Evolutionary conservation across 2,329 filamentous ascomycete genomes (phyloP), one percentile per base, ranked within the genome.

Genomic region (Verticillium tricorpus): DNA sequence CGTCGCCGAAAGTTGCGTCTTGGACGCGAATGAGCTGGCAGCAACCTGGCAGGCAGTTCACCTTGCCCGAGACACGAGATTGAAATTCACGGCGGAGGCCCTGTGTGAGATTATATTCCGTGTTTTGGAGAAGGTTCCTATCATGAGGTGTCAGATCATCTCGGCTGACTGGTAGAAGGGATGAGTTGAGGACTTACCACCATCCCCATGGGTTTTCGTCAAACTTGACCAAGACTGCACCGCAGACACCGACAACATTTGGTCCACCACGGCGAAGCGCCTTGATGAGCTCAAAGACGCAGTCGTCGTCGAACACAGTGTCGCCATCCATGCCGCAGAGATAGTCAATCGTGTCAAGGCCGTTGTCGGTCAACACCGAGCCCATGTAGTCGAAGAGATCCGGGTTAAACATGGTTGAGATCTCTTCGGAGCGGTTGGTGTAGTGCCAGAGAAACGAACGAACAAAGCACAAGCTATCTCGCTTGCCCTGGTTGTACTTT

Each of bases 21-120:
- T 80, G 78, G 15, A 82, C 76, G 11, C 77, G 77, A 57, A 82
- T 78, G 15, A 82, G 73, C 66, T 82, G 80, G 61, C 80, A 82
- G 56, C 80, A 82, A 6, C 80, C 79, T 0, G 79, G 78, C 2
- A 80, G 72, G 64, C 78, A 81, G 39, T 79, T 80, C 57, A 82
- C 80, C 59, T 81, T 82, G 61, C 79, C 77, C 0, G 79, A 82
- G 50, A 79, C 74, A 34, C 78, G 73, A 9, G 78, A 80, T 66
- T 82, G 80, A 65, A 81, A 80, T 69, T 80, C 78, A 12, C 80
- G 76, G 1, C 78, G 75, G 54, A 82, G 72, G 3, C 77, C 77
- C 62, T 81, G 79, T 0, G 78, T 78, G 59, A 79, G 78, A 0
- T 77, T 79, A 65, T 82, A 82, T 67, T 81, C 79, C 22, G 80